phyloP scores from a whole-genome alignment of 495 filamentous ascomycete species.

The Elaphomyces granulatus region DNA sequence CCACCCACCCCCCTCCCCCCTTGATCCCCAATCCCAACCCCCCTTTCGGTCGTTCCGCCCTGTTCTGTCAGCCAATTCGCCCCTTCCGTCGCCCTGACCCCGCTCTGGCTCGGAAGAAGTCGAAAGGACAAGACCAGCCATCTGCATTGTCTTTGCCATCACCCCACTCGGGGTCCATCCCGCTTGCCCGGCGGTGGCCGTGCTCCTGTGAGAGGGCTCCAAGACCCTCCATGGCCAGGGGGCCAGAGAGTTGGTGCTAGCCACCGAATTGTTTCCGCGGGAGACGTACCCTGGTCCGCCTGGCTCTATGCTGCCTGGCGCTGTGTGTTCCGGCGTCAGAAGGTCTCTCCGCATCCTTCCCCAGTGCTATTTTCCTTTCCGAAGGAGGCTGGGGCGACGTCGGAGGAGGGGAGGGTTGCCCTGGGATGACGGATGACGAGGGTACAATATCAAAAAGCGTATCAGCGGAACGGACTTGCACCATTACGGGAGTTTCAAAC shows the following conservation, averaged over 20 bases:
- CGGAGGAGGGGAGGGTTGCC: background rate
- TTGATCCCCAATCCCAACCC: slow-evolving; percentile 25
- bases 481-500: background rate
- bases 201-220: background rate
- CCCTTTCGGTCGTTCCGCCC: slow-evolving; percentile 20
- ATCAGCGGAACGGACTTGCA: background rate
- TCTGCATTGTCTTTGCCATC: slow-evolving; percentile 2
- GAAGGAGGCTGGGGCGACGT: background rate
- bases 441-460: too few relatives aligned
- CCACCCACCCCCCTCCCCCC: slow-evolving; percentile 20
- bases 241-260: background rate
- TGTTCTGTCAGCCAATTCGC: slow-evolving; percentile 29
- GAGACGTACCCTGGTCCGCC: background rate
- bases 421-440: background rate
- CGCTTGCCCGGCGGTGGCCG: background rate
- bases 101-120: slow-evolving; percentile 35
- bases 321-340: background rate
- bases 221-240: background rate
- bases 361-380: background rate
- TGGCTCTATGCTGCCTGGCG: background rate
- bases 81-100: slow-evolving; percentile 32
- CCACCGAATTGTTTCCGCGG: background rate
- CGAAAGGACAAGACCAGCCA: slow-evolving; percentile 14
- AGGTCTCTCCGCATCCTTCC: background rate
- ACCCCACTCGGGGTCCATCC: background rate